Base-by-base conservation (phyloP, 1,284 basidiomycete species). In the Mycena citricolor region DNA sequence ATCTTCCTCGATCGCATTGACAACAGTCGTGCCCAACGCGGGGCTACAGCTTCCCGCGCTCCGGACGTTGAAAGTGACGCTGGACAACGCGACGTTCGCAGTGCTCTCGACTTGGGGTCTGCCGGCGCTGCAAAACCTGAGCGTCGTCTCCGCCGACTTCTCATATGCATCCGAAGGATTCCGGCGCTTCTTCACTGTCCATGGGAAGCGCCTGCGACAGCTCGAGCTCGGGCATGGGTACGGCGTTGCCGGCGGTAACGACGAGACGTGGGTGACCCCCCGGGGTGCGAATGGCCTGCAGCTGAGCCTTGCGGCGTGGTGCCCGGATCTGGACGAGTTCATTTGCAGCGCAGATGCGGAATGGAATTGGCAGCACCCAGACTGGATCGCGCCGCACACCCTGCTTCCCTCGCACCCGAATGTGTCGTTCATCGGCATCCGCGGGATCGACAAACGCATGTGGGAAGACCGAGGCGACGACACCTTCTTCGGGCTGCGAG, bases 281-380 rank as follows among this genome's bases (percentile, higher is more conserved):
- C 69, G 32, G 14, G 28, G 33, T 32, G 2, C 26, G 23, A 8
- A 32, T 4, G 40, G 36, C n/a, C n/a, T n/a, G n/a, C n/a, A 80
- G 32, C 32, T 44, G 30, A 43, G 22, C 7, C 69, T 86, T 11
- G 78, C 76, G 13, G 66, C 69, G 14, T 81, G 79, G 74, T 84
- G 79, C 49, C 83, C 84, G 0, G 78, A 81, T 52, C 66, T 86
- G 30, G 66, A 64, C 22, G 73, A 83, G 55, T 81, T 86, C 57
- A 79, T 86, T 39, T 84, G 82, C 55, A 76, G 72, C 32, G 83
- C 83, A 2, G 80, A 85, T 45, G 82, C 83, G 3, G 82, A 84
- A 54, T 86, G 83, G 84, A 82, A 85, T 52, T 86, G 83, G 84
- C 73, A 77, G 53, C 71, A 68, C 38, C 84, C 84, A 0, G 83